phyloP scores from a whole-genome alignment of 2,329 filamentous ascomycete species.

The Cercospora berteroae region DNA sequence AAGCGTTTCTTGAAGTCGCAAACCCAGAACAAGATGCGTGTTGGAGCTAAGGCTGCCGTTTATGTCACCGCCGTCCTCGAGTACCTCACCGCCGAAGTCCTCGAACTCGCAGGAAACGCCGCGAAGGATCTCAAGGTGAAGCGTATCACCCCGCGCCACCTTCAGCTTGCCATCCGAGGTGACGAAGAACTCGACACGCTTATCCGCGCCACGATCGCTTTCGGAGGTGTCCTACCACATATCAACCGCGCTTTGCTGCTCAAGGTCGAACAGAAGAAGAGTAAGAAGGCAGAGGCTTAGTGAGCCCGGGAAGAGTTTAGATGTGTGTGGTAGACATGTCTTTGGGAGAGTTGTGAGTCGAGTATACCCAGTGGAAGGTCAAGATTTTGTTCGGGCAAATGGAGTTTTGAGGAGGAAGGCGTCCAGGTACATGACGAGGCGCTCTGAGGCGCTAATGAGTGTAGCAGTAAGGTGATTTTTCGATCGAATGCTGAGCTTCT shows the following conservation, averaged over 20 bases:
- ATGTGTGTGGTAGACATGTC: conserved; percentile 7
- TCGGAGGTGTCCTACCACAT: conserved; percentile 95
- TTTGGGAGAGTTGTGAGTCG: conserved; percentile 2
- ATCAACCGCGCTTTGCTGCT: conserved; percentile 96
- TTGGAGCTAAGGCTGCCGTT: conserved; percentile 96
- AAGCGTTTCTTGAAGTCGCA: conserved; percentile 99
- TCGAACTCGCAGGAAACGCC: conserved; percentile 97
- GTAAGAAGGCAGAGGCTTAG: conserved; percentile 57
- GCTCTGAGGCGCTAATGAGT: conserved; percentile 8
- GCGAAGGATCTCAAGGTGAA: conserved; percentile 99
- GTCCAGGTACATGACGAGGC: conserved; percentile 7
- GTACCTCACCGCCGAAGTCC: conserved; percentile 97
- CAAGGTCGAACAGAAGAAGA: conserved; percentile 98
- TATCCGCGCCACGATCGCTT: conserved; percentile 96
- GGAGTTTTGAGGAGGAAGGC: conserved; percentile 10
- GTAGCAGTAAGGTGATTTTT: conserved; percentile 11
- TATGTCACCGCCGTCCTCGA: conserved; percentile 98
- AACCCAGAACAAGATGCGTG: conserved; percentile 99
- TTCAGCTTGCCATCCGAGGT: conserved; percentile 91
- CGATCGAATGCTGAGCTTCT: conserved; percentile 8
- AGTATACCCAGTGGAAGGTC: conserved; percentile 13
- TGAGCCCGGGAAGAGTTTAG: background rate
- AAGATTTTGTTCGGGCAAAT: conserved; percentile 4
- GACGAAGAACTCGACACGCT: conserved; percentile 98
- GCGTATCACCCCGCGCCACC: conserved; percentile 97